Conservation (phyloP, 306 rosid species). For the Echinosophora koreensis region DNA sequence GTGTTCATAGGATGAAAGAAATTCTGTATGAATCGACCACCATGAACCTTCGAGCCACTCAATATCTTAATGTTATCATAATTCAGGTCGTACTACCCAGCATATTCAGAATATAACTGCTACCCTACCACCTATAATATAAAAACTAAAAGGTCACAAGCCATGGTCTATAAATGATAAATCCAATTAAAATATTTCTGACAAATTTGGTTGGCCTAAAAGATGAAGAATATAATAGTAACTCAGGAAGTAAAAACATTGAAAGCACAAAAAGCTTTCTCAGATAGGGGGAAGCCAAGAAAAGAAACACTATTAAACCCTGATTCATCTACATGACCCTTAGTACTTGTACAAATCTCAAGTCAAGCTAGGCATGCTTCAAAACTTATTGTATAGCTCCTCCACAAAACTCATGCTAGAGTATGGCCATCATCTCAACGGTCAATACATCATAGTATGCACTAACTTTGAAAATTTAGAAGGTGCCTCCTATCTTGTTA, state of each 20-base stretch:
- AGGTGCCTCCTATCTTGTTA: background rate
- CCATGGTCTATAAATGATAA: background rate
- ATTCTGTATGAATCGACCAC: background rate
- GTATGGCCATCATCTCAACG: background rate
- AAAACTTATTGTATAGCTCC: background rate
- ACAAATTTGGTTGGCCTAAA: background rate
- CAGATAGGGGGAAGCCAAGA: background rate
- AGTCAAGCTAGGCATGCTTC: background rate
- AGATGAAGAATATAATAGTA: background rate
- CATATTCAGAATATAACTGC: background rate
- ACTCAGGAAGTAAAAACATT: background rate
- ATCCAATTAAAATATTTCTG: background rate
- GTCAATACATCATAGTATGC: background rate
- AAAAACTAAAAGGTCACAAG: background rate
- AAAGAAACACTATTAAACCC: background rate
- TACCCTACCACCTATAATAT: background rate
- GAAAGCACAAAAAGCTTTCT: background rate
- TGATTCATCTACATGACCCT: background rate
- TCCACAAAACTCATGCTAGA: background rate
- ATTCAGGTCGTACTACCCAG: conserved; percentile 2
- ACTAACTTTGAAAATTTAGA: background rate
- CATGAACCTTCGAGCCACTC: conserved; percentile 8
- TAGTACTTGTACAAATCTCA: background rate
- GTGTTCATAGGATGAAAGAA: background rate
- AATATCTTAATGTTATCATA: background rate